phyloP scores from a whole-genome alignment of 768 basidiomycete species.

The Trametes villosa region DNA sequence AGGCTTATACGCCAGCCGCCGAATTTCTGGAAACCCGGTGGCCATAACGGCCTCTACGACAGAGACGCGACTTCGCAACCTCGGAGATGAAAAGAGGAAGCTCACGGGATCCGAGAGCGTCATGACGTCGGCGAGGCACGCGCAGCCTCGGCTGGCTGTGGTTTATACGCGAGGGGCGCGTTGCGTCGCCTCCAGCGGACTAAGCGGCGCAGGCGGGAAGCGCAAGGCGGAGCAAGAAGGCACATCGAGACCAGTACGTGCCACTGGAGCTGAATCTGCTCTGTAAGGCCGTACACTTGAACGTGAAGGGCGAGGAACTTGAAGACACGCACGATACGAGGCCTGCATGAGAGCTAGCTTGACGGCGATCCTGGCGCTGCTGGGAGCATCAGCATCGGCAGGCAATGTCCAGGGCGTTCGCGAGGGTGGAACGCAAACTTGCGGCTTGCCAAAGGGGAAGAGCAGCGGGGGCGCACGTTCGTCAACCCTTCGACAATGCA shows the following conservation, averaged over 20 bases:
- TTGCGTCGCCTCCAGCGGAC: too few species aligned
- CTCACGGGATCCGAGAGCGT: background rate
- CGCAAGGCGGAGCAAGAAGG: background rate
- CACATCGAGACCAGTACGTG: background rate
- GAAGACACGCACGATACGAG: conserved; percentile 1
- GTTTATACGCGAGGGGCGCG: background rate
- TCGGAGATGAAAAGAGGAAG: conserved; percentile 23
- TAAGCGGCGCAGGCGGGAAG: conserved; percentile 2
- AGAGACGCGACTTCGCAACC: background rate
- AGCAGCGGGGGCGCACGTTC: conserved; percentile 19
- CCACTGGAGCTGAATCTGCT: background rate
- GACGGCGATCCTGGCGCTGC: conserved; percentile 15
- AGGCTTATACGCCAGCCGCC: background rate
- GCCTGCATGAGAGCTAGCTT: background rate
- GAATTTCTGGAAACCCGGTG: background rate
- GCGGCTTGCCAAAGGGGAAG: background rate
- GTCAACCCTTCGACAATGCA: conserved; percentile 1
- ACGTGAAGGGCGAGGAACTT: too few species aligned
- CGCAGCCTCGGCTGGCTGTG: conserved; percentile 3
- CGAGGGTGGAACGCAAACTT: background rate
- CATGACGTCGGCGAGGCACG: conserved; percentile 8
- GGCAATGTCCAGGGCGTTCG: too few species aligned
- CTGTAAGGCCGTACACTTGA: background rate
- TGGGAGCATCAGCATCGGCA: too few species aligned
- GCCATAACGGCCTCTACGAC: background rate